Percentiles rank a stretch among this genome's conserved stretches.
These are phyloP conservation scores for Manihot esculenta DNA, from an alignment of 441 rosid genomes.

Conservation along the genomic window DNA sequence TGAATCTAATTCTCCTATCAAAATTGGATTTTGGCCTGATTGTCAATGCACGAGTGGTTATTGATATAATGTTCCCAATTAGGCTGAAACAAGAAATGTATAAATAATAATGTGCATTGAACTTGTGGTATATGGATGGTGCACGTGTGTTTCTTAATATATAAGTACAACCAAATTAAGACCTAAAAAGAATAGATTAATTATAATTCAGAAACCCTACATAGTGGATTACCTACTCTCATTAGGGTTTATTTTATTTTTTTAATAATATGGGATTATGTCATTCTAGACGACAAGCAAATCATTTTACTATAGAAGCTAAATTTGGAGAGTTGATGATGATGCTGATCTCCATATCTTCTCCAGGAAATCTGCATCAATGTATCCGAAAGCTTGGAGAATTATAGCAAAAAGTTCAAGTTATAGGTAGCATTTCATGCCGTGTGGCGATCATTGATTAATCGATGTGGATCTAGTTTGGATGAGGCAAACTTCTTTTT, in stretches of 20 bases:
- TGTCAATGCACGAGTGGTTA: too few species aligned
- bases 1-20: too few species aligned
- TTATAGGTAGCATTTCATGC: not conserved
- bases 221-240: slow-evolving; percentile 31
- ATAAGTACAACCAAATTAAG: slow-evolving; percentile 35
- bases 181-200: slow-evolving; percentile 35
- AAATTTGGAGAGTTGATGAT: too few species aligned
- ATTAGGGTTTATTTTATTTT: slow-evolving; percentile 3
- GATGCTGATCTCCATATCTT: too few species aligned
- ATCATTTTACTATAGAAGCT: not conserved
- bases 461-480: not conserved
- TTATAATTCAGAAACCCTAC: slow-evolving; percentile 13
- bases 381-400: too few species aligned
- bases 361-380: too few species aligned
- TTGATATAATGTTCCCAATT: slow-evolving; percentile 35
- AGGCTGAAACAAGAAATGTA: slow-evolving; percentile 22
- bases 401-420: not conserved
- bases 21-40: too few species aligned
- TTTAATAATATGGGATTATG: slow-evolving; percentile 12
- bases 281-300: slow-evolving; percentile 8
- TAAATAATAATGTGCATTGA: slow-evolving; percentile 25
- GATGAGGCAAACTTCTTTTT: not conserved
- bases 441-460: not conserved
- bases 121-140: slow-evolving; percentile 42
- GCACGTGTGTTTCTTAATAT: slow-evolving; percentile 44